Conservation (phyloP, 2,329 filamentous ascomycete genomes). For the Ophiocordyceps camponoti-saundersi region DNA sequence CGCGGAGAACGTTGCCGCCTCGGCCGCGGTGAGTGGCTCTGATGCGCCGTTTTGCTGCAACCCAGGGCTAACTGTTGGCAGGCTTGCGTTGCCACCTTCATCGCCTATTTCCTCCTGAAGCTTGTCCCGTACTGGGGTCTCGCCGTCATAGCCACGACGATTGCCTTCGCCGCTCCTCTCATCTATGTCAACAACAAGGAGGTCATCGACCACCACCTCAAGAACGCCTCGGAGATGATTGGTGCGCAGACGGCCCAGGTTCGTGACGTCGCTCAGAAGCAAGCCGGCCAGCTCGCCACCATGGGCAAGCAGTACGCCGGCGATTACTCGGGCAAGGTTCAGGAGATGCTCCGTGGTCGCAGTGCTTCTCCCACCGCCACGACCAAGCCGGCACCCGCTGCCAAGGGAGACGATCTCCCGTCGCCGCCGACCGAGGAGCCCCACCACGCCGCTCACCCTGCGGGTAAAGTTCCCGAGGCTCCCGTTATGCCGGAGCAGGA, state of each 20-base stretch:
- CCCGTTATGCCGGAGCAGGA: conserved; percentile 11
- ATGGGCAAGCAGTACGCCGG: conserved; percentile 51
- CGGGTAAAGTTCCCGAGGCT: conserved; percentile 9
- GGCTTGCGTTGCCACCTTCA: conserved; percentile 42
- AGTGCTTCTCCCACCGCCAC: conserved; percentile 22
- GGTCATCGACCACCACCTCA: conserved; percentile 46
- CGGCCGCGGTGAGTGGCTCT: conserved; percentile 33
- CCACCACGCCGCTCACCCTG: conserved; percentile 6
- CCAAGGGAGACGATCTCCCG: conserved; percentile 17
- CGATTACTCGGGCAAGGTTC: conserved; percentile 52
- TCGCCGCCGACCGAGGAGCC: conserved; percentile 20
- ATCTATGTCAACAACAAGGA: conserved; percentile 53
- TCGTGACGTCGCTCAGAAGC: conserved; percentile 42
- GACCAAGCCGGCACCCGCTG: conserved; percentile 11
- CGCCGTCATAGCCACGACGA: conserved; percentile 39
- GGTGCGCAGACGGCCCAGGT: conserved; percentile 47
- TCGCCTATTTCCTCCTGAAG: conserved; percentile 54
- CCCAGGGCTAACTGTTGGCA: conserved; percentile 13
- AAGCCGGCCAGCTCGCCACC: conserved; percentile 44
- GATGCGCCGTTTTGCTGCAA: background rate
- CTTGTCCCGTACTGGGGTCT: conserved; percentile 55
- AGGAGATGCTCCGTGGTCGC: conserved; percentile 40
- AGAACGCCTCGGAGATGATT: conserved; percentile 38
- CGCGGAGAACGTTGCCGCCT: conserved; percentile 47
- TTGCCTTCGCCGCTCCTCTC: conserved; percentile 44